Conservation (phyloP, 1,284 basidiomycete species). For the Tilletia caries region DNA sequence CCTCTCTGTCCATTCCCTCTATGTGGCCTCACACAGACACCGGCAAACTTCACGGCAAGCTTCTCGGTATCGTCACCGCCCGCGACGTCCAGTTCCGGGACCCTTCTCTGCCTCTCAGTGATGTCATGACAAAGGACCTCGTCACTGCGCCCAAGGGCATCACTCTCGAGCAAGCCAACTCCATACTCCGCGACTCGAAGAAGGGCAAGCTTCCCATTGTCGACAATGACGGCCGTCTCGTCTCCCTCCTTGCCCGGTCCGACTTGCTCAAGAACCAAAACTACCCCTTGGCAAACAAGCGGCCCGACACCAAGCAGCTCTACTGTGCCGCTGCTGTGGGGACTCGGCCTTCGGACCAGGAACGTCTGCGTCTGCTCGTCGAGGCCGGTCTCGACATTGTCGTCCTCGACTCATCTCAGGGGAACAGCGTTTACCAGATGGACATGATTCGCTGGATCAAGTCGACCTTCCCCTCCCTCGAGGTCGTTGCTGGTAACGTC, state of each 20-base stretch:
- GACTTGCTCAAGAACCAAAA: constrained; percentile 98
- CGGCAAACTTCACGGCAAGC: constrained; percentile 79
- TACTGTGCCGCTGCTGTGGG: constrained; percentile 96
- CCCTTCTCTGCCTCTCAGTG: constrained; percentile 66
- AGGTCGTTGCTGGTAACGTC: constrained; percentile 95
- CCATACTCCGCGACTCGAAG: constrained; percentile 90
- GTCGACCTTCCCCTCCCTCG: constrained; percentile 64
- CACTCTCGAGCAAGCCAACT: constrained; percentile 86
- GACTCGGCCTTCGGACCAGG: constrained; percentile 82
- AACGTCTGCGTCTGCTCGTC: constrained; percentile 78
- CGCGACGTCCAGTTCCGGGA: constrained; percentile 93
- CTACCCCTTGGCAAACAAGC: constrained; percentile 90
- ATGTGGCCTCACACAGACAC: constrained; percentile 65
- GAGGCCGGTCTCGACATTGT: constrained; percentile 95
- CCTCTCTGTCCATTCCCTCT: constrained; percentile 3
- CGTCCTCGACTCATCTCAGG: constrained; percentile 91
- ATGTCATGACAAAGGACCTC: constrained; percentile 74
- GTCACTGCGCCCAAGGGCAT: constrained; percentile 48
- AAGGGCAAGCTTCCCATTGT: constrained; percentile 82
- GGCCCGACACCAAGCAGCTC: constrained; percentile 87
- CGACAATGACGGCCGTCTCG: constrained; percentile 42
- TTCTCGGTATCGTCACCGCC: constrained; percentile 92
- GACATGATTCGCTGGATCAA: constrained; percentile 98
- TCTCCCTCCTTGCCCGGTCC: constrained; percentile 63
- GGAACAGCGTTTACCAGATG: constrained; percentile 88